Percentiles rank a stretch among this genome's conserved stretches.
These are phyloP conservation scores for Gracilariopsis chorda DNA, from an alignment of 23 red algal species.

Conservation along the genomic window DNA sequence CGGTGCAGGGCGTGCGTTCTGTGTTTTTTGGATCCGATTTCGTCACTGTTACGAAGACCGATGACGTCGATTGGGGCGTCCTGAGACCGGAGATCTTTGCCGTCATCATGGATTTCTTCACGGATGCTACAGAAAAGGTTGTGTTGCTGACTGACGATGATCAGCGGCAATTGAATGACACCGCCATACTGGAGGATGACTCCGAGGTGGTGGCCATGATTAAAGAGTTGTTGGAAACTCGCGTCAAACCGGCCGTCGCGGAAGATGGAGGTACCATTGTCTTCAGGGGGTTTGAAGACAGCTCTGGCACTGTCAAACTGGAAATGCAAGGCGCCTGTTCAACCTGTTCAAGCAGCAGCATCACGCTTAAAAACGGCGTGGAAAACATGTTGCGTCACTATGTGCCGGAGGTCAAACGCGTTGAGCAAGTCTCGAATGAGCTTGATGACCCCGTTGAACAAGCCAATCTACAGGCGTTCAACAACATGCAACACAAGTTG, in stretches of 20 bases:
- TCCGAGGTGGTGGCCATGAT: slow-evolving; percentile 98
- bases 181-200: slow-evolving; percentile 72
- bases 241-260: slow-evolving; percentile 96
- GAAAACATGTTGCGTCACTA: slow-evolving; percentile 99
- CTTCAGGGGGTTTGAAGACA: slow-evolving; percentile 82
- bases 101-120: slow-evolving; percentile 92
- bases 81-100: slow-evolving; percentile 94
- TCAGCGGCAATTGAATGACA: slow-evolving; percentile 34
- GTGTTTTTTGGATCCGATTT: slow-evolving; percentile 95
- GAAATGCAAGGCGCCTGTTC: slow-evolving; percentile 96
- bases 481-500: slow-evolving; percentile 40
- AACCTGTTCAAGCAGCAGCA: slow-evolving; percentile 80
- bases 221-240: slow-evolving; percentile 97
- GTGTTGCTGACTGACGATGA: slow-evolving; percentile 21
- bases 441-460: slow-evolving; percentile 11
- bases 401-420: slow-evolving; percentile 95
- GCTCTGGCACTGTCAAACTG: slow-evolving; percentile 75
- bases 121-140: not conserved
- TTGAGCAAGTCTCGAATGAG: slow-evolving; percentile 65
- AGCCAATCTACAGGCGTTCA: slow-evolving; percentile 40
- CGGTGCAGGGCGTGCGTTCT: slow-evolving; percentile 69
- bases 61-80: slow-evolving; percentile 78
- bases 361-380: slow-evolving; percentile 98
- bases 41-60: slow-evolving; percentile 91
- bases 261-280: slow-evolving; percentile 98